Evolutionary conservation across 169 alveolate genomes (phyloP).

Genomic region (Plasmodium fragile): DNA sequence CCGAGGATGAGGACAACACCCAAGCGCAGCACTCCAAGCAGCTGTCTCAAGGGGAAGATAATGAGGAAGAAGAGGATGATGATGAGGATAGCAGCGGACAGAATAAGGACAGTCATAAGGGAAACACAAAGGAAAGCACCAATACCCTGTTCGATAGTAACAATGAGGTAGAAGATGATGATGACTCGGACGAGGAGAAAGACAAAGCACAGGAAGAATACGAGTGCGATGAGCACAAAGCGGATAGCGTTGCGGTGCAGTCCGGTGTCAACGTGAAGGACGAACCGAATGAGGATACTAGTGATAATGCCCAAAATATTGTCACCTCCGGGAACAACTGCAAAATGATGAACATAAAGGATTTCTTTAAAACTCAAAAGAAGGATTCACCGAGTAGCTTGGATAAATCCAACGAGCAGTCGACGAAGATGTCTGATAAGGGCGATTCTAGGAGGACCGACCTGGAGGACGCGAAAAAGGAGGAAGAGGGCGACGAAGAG

Average conservation of each 20-base stretch:
- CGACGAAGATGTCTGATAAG: constrained; percentile 50
- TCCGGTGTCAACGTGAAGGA: constrained; percentile 7
- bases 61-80: constrained; percentile 2
- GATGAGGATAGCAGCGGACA: background rate
- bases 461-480: constrained; percentile 35
- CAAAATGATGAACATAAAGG: constrained; percentile 64
- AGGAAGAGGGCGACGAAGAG: background rate
- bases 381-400: constrained; percentile 10
- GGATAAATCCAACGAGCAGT: constrained; percentile 18
- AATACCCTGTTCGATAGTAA: background rate
- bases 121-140: constrained; percentile 15
- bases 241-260: background rate
- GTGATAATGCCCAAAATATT: constrained; percentile 9
- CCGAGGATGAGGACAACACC: constrained; percentile 2
- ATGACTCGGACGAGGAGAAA: background rate
- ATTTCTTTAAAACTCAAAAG: constrained; percentile 45
- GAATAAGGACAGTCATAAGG: background rate
- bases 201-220: background rate
- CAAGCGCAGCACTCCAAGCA: background rate
- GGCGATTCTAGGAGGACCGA: constrained; percentile 16
- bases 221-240: background rate
- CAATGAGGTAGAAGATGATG: background rate
- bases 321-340: constrained; percentile 6
- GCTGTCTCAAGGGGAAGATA: constrained; percentile 4
- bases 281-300: constrained; percentile 12